phyloP scores from a whole-genome alignment of 78 protist genomes.

The Carpediemonas membranifera region DNA sequence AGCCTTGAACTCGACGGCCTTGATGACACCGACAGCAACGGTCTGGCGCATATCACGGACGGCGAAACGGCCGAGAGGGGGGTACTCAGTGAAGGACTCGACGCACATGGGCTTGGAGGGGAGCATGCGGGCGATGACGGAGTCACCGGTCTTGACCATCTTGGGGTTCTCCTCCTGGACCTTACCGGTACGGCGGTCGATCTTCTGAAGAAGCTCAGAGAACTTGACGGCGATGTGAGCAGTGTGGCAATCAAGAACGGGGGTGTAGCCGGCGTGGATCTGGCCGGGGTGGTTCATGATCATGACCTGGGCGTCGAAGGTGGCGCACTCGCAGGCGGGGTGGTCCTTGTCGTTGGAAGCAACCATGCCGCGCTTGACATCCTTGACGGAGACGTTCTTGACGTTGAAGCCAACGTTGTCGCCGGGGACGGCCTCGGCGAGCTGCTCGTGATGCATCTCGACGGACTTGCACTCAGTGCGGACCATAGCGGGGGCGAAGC shows the following conservation, averaged over 20 bases:
- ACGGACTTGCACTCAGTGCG: constrained; percentile 82
- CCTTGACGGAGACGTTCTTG: too few species aligned
- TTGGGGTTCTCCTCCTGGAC: too few species aligned
- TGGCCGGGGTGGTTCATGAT: constrained; percentile 85
- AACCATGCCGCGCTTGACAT: constrained; percentile 76
- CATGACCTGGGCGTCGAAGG: too few species aligned
- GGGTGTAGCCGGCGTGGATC: constrained; percentile 81
- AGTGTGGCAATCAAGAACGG: constrained; percentile 91
- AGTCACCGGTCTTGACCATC: constrained; percentile 71
- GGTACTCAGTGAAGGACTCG: constrained; percentile 79
- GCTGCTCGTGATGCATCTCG: constrained; percentile 91
- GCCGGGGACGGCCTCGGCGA: constrained; percentile 77
- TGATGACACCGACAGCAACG: constrained; percentile 94
- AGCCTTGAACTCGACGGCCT: constrained; percentile 28
- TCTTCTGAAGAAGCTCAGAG: constrained; percentile 59
- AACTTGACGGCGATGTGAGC: constrained; percentile 88
- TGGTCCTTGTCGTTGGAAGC: constrained; percentile 68
- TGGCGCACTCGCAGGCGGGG: constrained; percentile 84
- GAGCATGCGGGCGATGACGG: constrained; percentile 69
- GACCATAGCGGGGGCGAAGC: constrained; percentile 78
- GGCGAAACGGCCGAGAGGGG: constrained; percentile 95
- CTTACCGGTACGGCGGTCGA: constrained; percentile 63
- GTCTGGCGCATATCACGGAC: constrained; percentile 94
- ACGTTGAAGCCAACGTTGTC: constrained; percentile 92
- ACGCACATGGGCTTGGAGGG: constrained; percentile 91